Conservation (phyloP, 345 rosid species). For the Eucalyptus guilfoylei region DNA sequence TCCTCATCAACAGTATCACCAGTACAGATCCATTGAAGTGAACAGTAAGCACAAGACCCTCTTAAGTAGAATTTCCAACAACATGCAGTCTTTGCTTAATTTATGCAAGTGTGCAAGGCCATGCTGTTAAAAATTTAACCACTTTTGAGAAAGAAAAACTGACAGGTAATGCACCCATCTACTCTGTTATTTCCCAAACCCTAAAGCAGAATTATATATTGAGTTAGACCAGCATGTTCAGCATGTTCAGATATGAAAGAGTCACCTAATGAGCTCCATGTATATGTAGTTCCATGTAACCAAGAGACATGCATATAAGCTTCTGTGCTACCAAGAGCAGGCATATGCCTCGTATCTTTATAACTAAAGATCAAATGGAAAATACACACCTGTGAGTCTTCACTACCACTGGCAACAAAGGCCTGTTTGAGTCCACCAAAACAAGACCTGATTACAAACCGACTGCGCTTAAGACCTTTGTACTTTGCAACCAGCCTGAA, state of each 20-base stretch:
- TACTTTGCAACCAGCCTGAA: slow-evolving; percentile 36
- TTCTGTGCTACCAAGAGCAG: not conserved
- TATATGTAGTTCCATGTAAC: not conserved
- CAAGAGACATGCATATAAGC: not conserved
- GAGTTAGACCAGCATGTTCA: not conserved
- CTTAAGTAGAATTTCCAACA: not conserved
- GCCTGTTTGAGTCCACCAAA: slow-evolving; percentile 61
- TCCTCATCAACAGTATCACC: not conserved
- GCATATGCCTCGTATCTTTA: not conserved
- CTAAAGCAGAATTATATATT: not conserved
- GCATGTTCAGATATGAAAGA: not conserved
- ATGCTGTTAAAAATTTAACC: not conserved
- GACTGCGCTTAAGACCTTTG: slow-evolving; percentile 42
- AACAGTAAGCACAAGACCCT: not conserved
- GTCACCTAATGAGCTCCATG: not conserved
- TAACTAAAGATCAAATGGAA: not conserved
- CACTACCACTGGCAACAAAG: slow-evolving; percentile 66
- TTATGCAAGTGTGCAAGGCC: not conserved
- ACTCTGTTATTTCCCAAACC: not conserved
- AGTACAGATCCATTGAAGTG: not conserved
- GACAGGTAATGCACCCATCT: not conserved
- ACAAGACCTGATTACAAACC: slow-evolving; percentile 61
- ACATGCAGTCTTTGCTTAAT: not conserved
- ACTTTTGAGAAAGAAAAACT: not conserved
- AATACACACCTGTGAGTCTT: slow-evolving; percentile 54